These are phyloP conservation scores for Suhomyces chickasaworum DNA, from an alignment of 1,139 yeast genomes.

Conservation along the genomic window DNA sequence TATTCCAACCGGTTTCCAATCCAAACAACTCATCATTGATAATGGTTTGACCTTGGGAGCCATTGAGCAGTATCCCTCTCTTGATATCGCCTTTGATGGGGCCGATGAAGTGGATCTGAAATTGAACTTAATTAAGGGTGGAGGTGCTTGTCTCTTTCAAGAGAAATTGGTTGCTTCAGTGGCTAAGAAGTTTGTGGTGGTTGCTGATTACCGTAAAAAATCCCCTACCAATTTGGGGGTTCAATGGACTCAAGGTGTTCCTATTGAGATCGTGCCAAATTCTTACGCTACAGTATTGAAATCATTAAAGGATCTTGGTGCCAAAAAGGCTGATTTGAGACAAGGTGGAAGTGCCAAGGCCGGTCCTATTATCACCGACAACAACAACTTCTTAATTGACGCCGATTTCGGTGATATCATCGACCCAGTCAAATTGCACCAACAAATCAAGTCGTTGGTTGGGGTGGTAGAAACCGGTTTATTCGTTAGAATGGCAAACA, in stretches of 20 bases:
- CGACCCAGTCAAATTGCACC: conserved; percentile 62
- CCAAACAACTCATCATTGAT: conserved; percentile 78
- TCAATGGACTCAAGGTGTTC: conserved; percentile 88
- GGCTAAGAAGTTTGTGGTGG: conserved; percentile 75
- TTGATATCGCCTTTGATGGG: conserved; percentile 96
- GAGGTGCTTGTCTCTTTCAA: conserved; percentile 97
- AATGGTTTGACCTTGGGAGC: conserved; percentile 80
- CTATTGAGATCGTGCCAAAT: conserved; percentile 92
- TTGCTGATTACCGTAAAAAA: conserved; percentile 89
- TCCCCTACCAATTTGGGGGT: conserved; percentile 67
- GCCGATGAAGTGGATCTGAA: conserved; percentile 92
- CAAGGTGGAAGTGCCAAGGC: conserved; percentile 92
- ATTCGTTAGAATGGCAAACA: conserved; percentile 69
- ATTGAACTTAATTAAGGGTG: conserved; percentile 92
- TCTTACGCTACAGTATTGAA: conserved; percentile 76
- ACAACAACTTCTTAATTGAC: conserved; percentile 89
- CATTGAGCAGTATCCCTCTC: conserved; percentile 74
- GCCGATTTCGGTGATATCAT: conserved; percentile 85
- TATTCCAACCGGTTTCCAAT: conserved; percentile 96
- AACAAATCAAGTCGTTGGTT: conserved; percentile 67
- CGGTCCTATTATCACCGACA: conserved; percentile 97
- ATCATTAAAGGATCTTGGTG: conserved; percentile 68
- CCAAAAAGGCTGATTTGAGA: conserved; percentile 65
- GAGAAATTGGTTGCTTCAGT: conserved; percentile 91
- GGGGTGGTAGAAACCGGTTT: conserved; percentile 98